Base-by-base conservation (phyloP, 2,329 filamentous ascomycete species). In the Graphium sp. region DNA sequence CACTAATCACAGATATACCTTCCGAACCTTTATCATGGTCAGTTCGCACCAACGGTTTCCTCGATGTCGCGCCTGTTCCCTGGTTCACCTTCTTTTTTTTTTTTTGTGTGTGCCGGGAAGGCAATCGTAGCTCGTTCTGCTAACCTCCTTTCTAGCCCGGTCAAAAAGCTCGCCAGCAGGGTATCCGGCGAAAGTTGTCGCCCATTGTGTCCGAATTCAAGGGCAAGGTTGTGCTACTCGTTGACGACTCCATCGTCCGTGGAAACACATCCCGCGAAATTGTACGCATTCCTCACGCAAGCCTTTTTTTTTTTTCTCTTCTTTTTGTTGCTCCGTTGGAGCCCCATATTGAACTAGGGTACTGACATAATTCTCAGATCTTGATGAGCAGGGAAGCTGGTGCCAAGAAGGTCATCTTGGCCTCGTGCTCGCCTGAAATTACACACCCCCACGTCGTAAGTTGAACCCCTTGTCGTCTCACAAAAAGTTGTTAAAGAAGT, bases 191-290 rank as follows among this genome's bases (percentile, higher is more conserved):
- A 27, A 95, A 95, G 56, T 64, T 95, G 22, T 87, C 80, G 35
- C 72, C 85, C 13, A 92, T 94, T 52, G 70, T 74, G 16, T 73
- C 75, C 21, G 84, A 94, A 46, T 94, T 94, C 52, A 62, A 74
- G 32, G 81, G 68, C 39, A 75, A 78, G 41, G 79, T 75, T 34
- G 78, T 95, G 6, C 61, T 84, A 8, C 58, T 95, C 1, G 80
- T 94, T 2, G 87, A 94, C 41, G 87, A 94, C 53, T 82, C 74
- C 41, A 83, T 93, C 34, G 85, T 93, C 5, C 70, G 85, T 21
- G 85, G 84, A 28, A 91, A 80, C 0, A 92, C 82, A 4, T 47
- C 77, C 7, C 26, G 79, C 81, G 41, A 44, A 30, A 43, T 43
- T 28, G 39, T 43, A 33, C 19, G 39, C n/a, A n/a, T n/a, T n/a